phyloP scores from a whole-genome alignment of 2,329 filamentous ascomycete genomes.

The Arachnomyces sp. region DNA sequence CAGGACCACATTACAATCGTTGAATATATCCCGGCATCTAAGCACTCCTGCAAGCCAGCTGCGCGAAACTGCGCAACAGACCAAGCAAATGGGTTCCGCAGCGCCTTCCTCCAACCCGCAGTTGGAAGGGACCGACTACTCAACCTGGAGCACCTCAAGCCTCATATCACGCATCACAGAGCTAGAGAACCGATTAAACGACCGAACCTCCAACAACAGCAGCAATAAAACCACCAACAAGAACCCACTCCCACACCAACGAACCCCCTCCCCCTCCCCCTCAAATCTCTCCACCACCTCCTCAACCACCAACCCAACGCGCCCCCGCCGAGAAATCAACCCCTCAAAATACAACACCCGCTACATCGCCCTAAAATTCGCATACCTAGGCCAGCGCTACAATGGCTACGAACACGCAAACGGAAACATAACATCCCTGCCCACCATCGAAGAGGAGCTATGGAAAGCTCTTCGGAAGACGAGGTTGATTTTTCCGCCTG shows the following conservation, averaged over 20 bases:
- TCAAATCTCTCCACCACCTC: constrained; percentile 13
- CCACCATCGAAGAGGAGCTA: constrained; percentile 85
- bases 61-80: not conserved
- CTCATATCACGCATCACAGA: constrained; percentile 60
- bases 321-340: constrained; percentile 54
- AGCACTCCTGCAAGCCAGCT: not conserved
- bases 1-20: not conserved
- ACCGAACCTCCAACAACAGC: constrained; percentile 23
- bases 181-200: constrained; percentile 57
- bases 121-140: constrained; percentile 42
- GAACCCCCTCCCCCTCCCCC: constrained; percentile 1
- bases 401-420: constrained; percentile 86
- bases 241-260: not conserved
- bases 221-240: constrained; percentile 18
- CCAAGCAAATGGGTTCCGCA: not conserved
- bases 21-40: not conserved
- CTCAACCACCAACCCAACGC: constrained; percentile 32
- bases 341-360: constrained; percentile 73
- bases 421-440: constrained; percentile 57
- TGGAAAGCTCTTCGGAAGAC: constrained; percentile 84
- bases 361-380: constrained; percentile 82
- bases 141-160: constrained; percentile 58
- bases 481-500: constrained; percentile 67
- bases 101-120: not conserved
- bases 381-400: constrained; percentile 84